Evolutionary conservation across 2,329 filamentous ascomycete genomes (phyloP), one percentile per base, ranked within the genome.

Genomic region (Curvularia lunata): DNA sequence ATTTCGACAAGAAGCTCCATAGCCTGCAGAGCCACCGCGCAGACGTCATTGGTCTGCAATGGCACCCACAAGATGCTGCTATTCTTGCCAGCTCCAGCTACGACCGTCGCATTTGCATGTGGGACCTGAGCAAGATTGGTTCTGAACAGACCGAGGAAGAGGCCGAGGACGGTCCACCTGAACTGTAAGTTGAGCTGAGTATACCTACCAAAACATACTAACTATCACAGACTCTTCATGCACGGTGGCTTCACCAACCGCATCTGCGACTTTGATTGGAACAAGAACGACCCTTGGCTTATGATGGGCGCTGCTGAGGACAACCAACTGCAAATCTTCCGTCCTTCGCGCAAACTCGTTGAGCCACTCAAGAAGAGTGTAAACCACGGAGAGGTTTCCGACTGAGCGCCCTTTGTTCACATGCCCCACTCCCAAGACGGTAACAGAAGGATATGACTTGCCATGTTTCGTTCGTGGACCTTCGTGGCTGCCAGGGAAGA

Each of bases 191-290:
- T 12, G 25, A 42, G 4, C 25, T 1, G 9, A 41, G 23, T 7
- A 16, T 13, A 7, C 4, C 18, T 4, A 3, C 10, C 2, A 12
- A 12, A 16, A 28, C 19, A 42, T 25, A 19, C 65, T 71, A 58
- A 69, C 52, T 28, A 1, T 10, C 16, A 12, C 62, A 92, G 91
- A 46, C 82, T 99, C 1, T 99, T 99, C 80, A 98, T 99, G 93
- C 95, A 99, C 72, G 95, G 95, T 60, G 95, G 95, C 30, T 96
- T 99, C 81, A 99, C 95, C 10, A 97, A 97, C 79, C 90, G 96
- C 66, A 87, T 99, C 61, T 92, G 91, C 34, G 96, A 99, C 78
- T 99, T 99, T 73, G 94, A 90, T 79, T 99, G 94, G 94, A 99
- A 99, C 78, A 87, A 88, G 67, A 97, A 96, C 75, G 92, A 97